Evolutionary conservation across 306 rosid species (phyloP), one percentile per base, ranked within the genome.

Genomic region (Purshia tridentata): DNA sequence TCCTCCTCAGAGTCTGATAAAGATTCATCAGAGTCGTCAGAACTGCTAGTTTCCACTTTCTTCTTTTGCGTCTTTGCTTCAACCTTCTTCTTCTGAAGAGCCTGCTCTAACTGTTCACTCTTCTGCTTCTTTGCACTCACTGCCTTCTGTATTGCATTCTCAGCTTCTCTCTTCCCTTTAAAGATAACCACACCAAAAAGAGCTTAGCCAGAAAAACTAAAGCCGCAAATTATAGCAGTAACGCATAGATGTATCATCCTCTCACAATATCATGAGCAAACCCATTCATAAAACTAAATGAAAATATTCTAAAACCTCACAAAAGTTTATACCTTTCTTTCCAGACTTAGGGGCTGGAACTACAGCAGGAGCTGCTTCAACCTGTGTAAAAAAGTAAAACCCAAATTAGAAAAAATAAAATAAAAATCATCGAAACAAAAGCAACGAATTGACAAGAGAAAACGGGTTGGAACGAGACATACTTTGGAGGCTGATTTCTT

Each of bases 401-500:
- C 4, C 13, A 1, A 7, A 35, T 18, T 15, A 44, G 48, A 10
- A 12, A 79, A 65, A 68, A 29, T 2, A 29, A 29, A 29, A 29
- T 1, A 2, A 29, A 23, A 29, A 29, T 14, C 19, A 58, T 19
- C 4, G 65, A 0, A 51, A 2, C 4, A 16, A 29, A 4, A 1
- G 0, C 11, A 22, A 8, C 8, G 11, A 29, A 10, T 6, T 40
- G 6, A 14, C 8, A 29, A 15, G 67, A 6, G 1, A 37, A 23
- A 42, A 65, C 11, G 4, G 68, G 2, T 4, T 29, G 16, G 18
- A 46, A 69, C 67, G 7, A 40, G 35, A 0, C 76, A 10, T 76
- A 91, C 97, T 5, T 93, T 89, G 72, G 87, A 4, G 44, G 83
- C 91, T 2, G 98, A 86, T 53, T 93, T 91, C 88, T 88, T 93